phyloP scores from a whole-genome alignment of 495 filamentous ascomycete species.

The Trichoderma reesei region DNA sequence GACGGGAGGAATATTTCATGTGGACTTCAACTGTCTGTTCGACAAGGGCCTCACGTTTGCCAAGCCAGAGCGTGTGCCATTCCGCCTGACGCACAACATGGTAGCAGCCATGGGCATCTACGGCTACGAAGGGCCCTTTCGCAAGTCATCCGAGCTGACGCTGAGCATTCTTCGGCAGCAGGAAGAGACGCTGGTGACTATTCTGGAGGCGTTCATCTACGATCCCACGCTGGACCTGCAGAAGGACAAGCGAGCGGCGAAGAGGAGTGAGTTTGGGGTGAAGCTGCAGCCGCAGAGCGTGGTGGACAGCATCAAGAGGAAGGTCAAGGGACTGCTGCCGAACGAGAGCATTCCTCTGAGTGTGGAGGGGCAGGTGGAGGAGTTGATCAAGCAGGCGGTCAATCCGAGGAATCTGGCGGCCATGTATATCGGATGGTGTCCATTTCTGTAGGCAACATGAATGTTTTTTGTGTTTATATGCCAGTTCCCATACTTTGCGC shows the following conservation, averaged over 20 bases:
- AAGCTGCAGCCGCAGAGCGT: slow-evolving; percentile 83
- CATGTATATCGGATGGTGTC: slow-evolving; percentile 99
- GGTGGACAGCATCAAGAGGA: slow-evolving; percentile 76
- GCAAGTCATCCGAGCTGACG: slow-evolving; percentile 81
- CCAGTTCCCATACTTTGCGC: not conserved
- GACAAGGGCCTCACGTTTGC: slow-evolving; percentile 96
- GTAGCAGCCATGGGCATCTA: slow-evolving; percentile 90
- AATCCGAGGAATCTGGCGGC: slow-evolving; percentile 63
- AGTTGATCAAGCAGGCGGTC: slow-evolving; percentile 76
- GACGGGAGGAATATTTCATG: slow-evolving; percentile 89
- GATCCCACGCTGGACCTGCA: slow-evolving; percentile 94
- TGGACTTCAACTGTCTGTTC: slow-evolving; percentile 99
- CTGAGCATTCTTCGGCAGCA: slow-evolving; percentile 76
- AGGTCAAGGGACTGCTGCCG: slow-evolving; percentile 73
- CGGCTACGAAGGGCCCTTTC: slow-evolving; percentile 85
- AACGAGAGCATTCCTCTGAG: slow-evolving; percentile 83
- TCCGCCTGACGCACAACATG: slow-evolving; percentile 98
- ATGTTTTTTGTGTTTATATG: not conserved
- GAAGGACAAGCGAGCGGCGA: slow-evolving; percentile 49
- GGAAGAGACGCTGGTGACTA: slow-evolving; percentile 92
- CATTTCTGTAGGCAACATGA: slow-evolving; percentile 59
- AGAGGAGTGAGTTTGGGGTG: slow-evolving; percentile 49
- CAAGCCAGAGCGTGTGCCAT: slow-evolving; percentile 92
- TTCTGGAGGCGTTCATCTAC: slow-evolving; percentile 91
- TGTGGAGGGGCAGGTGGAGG: slow-evolving; percentile 92